Conservation (phyloP, 2,329 filamentous ascomycete species). For the Venturia asperata region DNA sequence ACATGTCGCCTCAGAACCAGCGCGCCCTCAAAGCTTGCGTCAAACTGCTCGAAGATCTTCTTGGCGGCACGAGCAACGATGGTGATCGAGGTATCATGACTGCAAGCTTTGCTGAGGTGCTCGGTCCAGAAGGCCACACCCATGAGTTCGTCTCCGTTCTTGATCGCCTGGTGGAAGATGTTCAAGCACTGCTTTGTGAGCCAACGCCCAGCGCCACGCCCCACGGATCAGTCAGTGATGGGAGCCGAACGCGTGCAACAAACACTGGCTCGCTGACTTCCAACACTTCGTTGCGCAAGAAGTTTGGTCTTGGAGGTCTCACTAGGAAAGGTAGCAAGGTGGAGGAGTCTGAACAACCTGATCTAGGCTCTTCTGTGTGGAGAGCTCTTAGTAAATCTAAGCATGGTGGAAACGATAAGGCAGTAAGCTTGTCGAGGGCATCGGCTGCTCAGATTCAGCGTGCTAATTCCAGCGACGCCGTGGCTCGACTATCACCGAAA, state of each 20-base stretch:
- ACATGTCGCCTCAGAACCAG: slow-evolving; percentile 53
- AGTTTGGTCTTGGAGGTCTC: slow-evolving; percentile 72
- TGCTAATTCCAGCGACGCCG: slow-evolving; percentile 72
- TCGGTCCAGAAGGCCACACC: slow-evolving; percentile 69
- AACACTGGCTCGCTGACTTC: slow-evolving; percentile 72
- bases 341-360: slow-evolving; percentile 72
- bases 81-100: slow-evolving; percentile 84
- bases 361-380: slow-evolving; percentile 20
- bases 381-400: slow-evolving; percentile 20
- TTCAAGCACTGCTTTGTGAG: slow-evolving; percentile 79
- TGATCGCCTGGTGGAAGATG: slow-evolving; percentile 83
- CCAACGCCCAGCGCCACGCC: slow-evolving; percentile 37
- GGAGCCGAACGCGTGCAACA: slow-evolving; percentile 45
- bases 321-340: slow-evolving; percentile 75
- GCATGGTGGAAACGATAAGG: slow-evolving; percentile 50
- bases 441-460: slow-evolving; percentile 48
- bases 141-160: slow-evolving; percentile 81
- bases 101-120: slow-evolving; percentile 77
- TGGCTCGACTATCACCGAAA: slow-evolving; percentile 40
- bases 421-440: slow-evolving; percentile 58
- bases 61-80: slow-evolving; percentile 86
- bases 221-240: slow-evolving; percentile 54
- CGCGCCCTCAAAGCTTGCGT: slow-evolving; percentile 78
- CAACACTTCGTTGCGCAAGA: slow-evolving; percentile 74
- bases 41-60: slow-evolving; percentile 75